Evolutionary conservation across 2,329 filamentous ascomycete species (phyloP).

Genomic region (Fusarium sp.): DNA sequence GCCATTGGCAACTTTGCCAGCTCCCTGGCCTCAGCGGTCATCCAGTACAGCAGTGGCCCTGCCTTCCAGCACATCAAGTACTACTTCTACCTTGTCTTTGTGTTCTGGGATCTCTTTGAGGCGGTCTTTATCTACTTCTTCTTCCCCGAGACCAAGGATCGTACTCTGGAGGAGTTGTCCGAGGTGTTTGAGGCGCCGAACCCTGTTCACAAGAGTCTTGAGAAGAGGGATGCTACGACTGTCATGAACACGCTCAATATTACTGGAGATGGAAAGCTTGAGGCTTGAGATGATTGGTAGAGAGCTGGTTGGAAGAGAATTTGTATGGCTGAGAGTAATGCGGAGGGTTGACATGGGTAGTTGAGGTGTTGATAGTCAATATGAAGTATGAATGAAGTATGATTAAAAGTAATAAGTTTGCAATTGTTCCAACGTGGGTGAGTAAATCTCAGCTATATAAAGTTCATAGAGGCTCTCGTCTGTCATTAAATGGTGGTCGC

Average conservation of each 20-base stretch:
- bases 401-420: background rate
- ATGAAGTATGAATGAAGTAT: background rate
- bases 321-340: background rate
- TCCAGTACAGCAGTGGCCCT: slow-evolving; percentile 57
- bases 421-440: background rate
- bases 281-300: slow-evolving; percentile 3
- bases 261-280: slow-evolving; percentile 42
- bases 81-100: slow-evolving; percentile 58
- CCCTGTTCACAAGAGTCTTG: slow-evolving; percentile 57
- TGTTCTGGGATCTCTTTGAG: slow-evolving; percentile 58
- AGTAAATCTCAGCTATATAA: background rate
- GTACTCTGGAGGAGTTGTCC: slow-evolving; percentile 63
- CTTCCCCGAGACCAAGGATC: slow-evolving; percentile 60
- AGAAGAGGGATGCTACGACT: slow-evolving; percentile 55
- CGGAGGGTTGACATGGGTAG: background rate
- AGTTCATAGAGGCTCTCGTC: rapidly evolving
- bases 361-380: background rate
- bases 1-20: slow-evolving; percentile 56
- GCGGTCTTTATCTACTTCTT: slow-evolving; percentile 59
- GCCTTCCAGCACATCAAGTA: slow-evolving; percentile 56
- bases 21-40: slow-evolving; percentile 50
- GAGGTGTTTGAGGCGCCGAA: slow-evolving; percentile 60
- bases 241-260: slow-evolving; percentile 55
- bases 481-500: background rate
- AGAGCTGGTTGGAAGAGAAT: rapidly evolving